Conservation (phyloP, 2,329 filamentous ascomycete species). For the Oidium heveae region DNA sequence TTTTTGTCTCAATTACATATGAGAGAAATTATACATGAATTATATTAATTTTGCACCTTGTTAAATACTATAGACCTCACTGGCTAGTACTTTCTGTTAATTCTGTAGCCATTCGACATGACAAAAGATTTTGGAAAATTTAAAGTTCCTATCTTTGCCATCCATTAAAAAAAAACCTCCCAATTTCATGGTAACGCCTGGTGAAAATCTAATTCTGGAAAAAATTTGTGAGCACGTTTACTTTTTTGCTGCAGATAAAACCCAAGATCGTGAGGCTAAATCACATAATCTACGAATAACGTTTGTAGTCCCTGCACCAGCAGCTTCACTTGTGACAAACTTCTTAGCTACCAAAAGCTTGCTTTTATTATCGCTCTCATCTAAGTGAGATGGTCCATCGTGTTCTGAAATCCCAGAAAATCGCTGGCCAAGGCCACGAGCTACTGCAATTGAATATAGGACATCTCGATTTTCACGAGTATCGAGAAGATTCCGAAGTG, state of each 20-base stretch:
- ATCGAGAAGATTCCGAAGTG: slow-evolving; percentile 46
- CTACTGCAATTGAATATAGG: slow-evolving; percentile 67
- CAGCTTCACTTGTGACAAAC: slow-evolving; percentile 40
- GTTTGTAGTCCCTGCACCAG: slow-evolving; percentile 46
- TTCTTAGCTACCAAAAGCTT: slow-evolving; percentile 43
- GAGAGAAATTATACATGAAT: no score
- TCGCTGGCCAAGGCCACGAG: slow-evolving; percentile 45
- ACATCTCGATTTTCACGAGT: slow-evolving; percentile 73
- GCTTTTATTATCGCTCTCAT: slow-evolving; percentile 40
- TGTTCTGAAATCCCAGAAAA: slow-evolving; percentile 32
- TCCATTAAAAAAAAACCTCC: not conserved
- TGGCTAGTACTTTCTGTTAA: no score
- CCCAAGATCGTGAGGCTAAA: slow-evolving; percentile 27
- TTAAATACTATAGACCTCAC: no score
- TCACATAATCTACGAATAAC: slow-evolving; percentile 46
- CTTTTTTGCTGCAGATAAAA: slow-evolving; percentile 1
- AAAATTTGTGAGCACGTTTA: not conserved
- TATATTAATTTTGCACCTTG: no score
- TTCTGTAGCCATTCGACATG: not conserved
- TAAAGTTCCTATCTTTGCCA: not conserved
- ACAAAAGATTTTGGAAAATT: not conserved
- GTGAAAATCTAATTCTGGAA: not conserved
- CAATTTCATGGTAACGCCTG: not conserved
- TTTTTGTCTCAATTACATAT: no score
- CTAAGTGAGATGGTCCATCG: slow-evolving; percentile 30